A percentile compares a stretch with the other conserved stretches of the same genome.
These are phyloP conservation scores for Coelastrella sp. DNA, from an alignment of 139 green algal species.

Conservation along the genomic window DNA sequence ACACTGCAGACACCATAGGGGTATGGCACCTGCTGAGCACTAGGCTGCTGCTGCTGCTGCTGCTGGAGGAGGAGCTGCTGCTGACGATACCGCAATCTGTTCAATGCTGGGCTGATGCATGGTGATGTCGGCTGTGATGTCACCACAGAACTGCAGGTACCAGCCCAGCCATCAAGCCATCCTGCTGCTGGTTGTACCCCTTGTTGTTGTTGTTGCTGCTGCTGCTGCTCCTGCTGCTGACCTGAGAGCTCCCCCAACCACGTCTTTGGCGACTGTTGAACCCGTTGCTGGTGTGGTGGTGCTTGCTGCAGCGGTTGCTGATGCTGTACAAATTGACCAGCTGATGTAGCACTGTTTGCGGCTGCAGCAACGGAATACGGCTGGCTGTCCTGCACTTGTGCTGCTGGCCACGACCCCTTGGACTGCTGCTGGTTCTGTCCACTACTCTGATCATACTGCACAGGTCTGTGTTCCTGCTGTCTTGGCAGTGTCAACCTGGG, in stretches of 20 bases:
- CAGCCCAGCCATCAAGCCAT: not conserved
- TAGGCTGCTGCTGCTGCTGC: not conserved
- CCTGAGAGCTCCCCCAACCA: not conserved
- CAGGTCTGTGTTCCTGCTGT: conserved; percentile 7
- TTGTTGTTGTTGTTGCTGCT: not conserved
- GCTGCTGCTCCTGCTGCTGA: not conserved
- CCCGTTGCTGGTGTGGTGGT: not conserved
- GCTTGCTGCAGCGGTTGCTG: not conserved
- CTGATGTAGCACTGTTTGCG: no score
- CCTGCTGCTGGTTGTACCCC: not conserved
- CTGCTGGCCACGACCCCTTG: no score
- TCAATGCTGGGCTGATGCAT: not conserved
- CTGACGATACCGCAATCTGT: not conserved
- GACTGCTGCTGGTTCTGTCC: no score
- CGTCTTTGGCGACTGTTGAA: not conserved
- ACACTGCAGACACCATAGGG: not conserved
- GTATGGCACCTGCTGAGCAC: not conserved
- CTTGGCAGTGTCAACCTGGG: not conserved
- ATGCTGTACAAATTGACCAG: no score
- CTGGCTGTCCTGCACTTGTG: no score
- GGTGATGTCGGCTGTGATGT: not conserved
- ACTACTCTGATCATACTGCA: no score
- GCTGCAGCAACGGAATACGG: no score
- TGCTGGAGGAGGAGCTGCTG: not conserved
- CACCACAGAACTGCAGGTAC: not conserved